phyloP scores from a whole-genome alignment of 2,329 filamentous ascomycete species.

The Exophiala bonariae region DNA sequence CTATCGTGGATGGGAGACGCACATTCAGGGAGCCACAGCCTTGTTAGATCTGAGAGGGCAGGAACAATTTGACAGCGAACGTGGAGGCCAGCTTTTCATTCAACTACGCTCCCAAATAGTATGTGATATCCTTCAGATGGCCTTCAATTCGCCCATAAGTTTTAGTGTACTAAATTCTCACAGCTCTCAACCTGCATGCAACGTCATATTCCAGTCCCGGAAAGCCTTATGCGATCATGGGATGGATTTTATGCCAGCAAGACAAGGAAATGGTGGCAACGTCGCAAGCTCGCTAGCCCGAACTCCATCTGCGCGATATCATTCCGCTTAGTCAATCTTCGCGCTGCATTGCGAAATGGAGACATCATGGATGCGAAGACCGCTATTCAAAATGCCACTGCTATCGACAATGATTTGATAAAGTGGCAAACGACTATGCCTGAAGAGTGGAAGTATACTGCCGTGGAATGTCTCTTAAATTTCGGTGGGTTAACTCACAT shows the following conservation, averaged over 20 bases:
- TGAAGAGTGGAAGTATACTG: constrained; percentile 7
- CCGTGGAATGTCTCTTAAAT: neutral
- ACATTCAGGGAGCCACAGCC: constrained; percentile 21
- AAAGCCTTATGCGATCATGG: constrained; percentile 4
- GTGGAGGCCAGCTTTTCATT: constrained; percentile 22
- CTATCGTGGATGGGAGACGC: constrained; percentile 12
- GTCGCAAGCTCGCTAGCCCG: constrained; percentile 7
- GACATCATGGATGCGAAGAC: neutral
- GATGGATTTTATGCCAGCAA: constrained; percentile 8
- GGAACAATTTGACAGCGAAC: constrained; percentile 14
- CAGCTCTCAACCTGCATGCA: constrained; percentile 14
- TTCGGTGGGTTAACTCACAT: constrained; percentile 4
- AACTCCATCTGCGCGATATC: constrained; percentile 13
- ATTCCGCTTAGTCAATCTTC: constrained; percentile 11
- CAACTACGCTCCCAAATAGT: constrained; percentile 25
- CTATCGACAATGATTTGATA: constrained; percentile 15
- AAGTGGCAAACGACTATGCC: constrained; percentile 7
- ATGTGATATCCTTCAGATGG: neutral
- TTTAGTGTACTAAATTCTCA: too few relatives aligned
- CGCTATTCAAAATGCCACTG: constrained; percentile 5
- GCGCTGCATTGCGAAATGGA: constrained; percentile 4
- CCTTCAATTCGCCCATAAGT: too few relatives aligned
- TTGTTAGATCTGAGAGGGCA: constrained; percentile 23
- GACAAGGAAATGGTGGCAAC: constrained; percentile 8
- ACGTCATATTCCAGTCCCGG: constrained; percentile 7